Conservation (phyloP, 208 protist genomes). For the Trypanosoma scelopori region DNA sequence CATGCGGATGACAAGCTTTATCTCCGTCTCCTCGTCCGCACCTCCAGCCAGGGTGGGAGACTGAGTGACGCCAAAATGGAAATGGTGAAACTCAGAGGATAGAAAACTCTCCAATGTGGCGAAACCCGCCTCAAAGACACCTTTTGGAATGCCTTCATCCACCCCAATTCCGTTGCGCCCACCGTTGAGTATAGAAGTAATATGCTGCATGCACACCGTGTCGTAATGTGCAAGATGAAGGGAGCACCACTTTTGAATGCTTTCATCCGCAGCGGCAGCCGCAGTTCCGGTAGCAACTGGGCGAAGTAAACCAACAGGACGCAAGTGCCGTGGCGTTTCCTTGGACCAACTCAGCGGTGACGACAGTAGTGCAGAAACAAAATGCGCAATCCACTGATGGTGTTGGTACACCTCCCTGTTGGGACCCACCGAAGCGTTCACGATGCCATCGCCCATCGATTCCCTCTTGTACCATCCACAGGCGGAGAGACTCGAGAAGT, state of each 20-base stretch:
- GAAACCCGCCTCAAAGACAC: constrained; percentile 64
- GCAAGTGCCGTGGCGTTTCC: constrained; percentile 61
- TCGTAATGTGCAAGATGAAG: constrained; percentile 78
- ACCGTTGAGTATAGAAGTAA: constrained; percentile 61
- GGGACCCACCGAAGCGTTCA: not conserved
- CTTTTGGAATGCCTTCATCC: constrained; percentile 50
- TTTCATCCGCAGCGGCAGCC: constrained; percentile 1
- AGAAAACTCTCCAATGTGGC: constrained; percentile 58
- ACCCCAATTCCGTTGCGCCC: constrained; percentile 49
- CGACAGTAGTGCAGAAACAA: constrained; percentile 78
- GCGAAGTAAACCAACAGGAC: constrained; percentile 44
- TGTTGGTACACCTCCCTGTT: constrained; percentile 8
- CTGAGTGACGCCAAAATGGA: constrained; percentile 37
- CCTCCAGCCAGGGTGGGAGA: constrained; percentile 13
- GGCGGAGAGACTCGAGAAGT: constrained; percentile 67
- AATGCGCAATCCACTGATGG: constrained; percentile 74
- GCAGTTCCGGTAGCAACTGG: not conserved
- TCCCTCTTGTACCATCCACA: constrained; percentile 36
- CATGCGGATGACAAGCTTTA: constrained; percentile 54
- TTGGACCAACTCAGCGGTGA: constrained; percentile 74
- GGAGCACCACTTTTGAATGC: constrained; percentile 55
- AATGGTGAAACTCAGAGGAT: constrained; percentile 64
- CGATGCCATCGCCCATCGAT: not conserved
- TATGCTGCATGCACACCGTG: constrained; percentile 78
- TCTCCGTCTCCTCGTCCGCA: constrained; percentile 25